phyloP scores from a whole-genome alignment of 805 yeast genomes.

The Alloascoidea hylecoeti region DNA sequence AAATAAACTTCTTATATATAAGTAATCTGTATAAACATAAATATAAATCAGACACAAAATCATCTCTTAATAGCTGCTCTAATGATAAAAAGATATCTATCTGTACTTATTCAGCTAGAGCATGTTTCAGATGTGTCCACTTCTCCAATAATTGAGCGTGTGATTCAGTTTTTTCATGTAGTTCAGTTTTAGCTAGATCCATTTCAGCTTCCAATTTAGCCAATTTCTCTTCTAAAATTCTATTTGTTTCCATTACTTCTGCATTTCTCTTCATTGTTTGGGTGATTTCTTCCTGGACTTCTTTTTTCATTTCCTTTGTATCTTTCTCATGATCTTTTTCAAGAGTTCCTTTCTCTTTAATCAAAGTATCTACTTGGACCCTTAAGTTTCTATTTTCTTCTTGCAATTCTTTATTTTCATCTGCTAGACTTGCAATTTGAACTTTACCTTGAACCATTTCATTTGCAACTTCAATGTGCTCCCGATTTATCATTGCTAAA shows the following conservation, averaged over 20 bases:
- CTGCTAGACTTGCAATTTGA: constrained; percentile 56
- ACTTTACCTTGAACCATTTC: constrained; percentile 75
- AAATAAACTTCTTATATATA: too few relatives aligned
- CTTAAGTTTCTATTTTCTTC: constrained; percentile 33
- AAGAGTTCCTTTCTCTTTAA: constrained; percentile 10
- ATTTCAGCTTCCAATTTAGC: constrained; percentile 26
- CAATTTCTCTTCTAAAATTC: constrained; percentile 40
- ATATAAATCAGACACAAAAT: too few relatives aligned
- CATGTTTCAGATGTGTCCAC: not conserved
- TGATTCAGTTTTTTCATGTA: not conserved
- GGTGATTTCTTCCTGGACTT: not conserved
- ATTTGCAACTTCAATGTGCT: constrained; percentile 79
- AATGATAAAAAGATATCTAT: too few relatives aligned
- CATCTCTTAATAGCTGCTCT: too few relatives aligned
- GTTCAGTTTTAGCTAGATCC: constrained; percentile 12
- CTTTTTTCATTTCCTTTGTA: constrained; percentile 9
- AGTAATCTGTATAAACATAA: too few relatives aligned
- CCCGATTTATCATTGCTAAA: constrained; percentile 56
- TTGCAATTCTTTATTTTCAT: constrained; percentile 54
- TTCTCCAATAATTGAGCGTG: not conserved
- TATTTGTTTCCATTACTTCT: constrained; percentile 51
- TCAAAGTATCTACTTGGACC: constrained; percentile 8
- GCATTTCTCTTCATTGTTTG: constrained; percentile 35
- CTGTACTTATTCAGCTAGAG: not conserved
- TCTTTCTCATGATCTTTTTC: constrained; percentile 4